These are phyloP conservation scores for Chaetomium fimeti DNA, from an alignment of 495 filamentous ascomycete species.

Conservation along the genomic window DNA sequence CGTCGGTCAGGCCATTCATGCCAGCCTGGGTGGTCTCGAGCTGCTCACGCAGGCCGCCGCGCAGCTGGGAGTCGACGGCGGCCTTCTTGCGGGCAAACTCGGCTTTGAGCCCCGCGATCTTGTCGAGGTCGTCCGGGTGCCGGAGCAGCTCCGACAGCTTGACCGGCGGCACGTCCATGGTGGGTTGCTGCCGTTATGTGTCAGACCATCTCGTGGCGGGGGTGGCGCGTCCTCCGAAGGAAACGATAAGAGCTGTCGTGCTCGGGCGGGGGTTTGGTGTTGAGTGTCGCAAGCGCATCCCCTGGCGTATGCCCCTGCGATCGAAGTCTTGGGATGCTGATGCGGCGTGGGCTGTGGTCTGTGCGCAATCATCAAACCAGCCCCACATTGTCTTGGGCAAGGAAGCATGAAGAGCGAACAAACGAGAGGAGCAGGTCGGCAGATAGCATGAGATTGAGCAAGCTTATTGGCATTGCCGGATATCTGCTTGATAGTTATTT, in stretches of 20 bases:
- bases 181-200: conserved; percentile 20
- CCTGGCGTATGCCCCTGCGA: background rate
- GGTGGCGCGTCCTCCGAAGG: background rate
- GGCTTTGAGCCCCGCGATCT: conserved; percentile 81
- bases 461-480: too few relatives aligned
- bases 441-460: too few relatives aligned
- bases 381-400: background rate
- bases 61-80: conserved; percentile 84
- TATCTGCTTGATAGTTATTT: too few relatives aligned
- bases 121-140: conserved; percentile 87
- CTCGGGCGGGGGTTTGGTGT: background rate
- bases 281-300: background rate
- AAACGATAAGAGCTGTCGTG: background rate
- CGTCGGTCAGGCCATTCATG: conserved; percentile 80
- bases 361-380: background rate
- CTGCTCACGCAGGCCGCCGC: conserved; percentile 82
- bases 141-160: conserved; percentile 73
- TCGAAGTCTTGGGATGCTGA: background rate
- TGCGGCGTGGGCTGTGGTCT: background rate
- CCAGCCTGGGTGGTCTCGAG: conserved; percentile 88
- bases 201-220: conserved; percentile 29
- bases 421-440: background rate
- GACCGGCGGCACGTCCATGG: conserved; percentile 57
- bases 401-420: background rate
- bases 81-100: conserved; percentile 95